Percentiles rank a stretch among this genome's conserved stretches.
Conservation (phyloP, 768 basidiomycete species). For the Coprinopsis cinerea region DNA sequence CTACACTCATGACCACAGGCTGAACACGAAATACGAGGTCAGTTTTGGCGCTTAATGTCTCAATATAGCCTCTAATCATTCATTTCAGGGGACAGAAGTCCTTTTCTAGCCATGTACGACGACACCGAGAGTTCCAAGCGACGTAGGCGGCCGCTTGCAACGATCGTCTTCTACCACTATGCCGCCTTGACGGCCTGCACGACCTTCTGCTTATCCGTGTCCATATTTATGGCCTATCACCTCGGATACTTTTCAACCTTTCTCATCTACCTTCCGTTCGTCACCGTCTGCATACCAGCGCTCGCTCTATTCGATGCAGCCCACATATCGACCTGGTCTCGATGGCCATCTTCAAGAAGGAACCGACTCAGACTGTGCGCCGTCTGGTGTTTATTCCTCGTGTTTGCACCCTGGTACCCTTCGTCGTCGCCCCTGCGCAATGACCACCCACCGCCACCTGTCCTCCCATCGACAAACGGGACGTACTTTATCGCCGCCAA, state of each 20-base stretch:
- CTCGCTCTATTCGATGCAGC: not conserved
- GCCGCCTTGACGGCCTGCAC: not conserved
- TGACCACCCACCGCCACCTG: not conserved
- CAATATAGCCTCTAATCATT: too few species aligned
- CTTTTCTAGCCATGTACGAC: not conserved
- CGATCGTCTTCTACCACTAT: not conserved
- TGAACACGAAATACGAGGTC: too few species aligned
- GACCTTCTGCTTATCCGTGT: not conserved
- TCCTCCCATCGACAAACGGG: not conserved
- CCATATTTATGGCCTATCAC: not conserved
- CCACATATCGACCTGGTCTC: not conserved
- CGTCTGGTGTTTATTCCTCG: not conserved
- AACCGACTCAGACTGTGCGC: not conserved
- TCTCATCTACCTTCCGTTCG: slow-evolving; percentile 1
- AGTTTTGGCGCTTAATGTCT: too few species aligned
- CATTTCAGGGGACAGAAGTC: not conserved
- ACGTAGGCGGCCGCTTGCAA: not conserved
- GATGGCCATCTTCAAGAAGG: not conserved
- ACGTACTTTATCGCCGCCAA: not conserved
- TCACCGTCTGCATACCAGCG: not conserved
- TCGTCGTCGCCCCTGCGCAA: not conserved
- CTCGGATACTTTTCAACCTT: slow-evolving; percentile 2
- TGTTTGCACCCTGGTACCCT: not conserved
- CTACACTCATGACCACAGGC: too few species aligned
- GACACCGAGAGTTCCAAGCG: not conserved